Evolutionary conservation across 139 green algal genomes (phyloP).

Genomic region (Chlorella sp.): DNA sequence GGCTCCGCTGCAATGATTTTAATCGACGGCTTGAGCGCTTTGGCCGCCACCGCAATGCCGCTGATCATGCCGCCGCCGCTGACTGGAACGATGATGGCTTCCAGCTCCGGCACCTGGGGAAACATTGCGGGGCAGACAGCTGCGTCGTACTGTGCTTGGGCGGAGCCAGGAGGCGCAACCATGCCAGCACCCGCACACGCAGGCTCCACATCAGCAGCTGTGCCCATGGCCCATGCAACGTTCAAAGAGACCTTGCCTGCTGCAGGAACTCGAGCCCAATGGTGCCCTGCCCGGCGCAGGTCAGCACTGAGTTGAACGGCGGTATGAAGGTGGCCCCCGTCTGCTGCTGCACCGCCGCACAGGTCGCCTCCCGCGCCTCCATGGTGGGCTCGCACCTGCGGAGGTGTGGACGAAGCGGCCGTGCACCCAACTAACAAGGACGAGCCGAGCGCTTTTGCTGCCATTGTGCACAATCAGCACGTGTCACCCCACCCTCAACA

Average conservation of each 20-base stretch:
- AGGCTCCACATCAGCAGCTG: too few relatives aligned
- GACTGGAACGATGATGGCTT: slow-evolving; percentile 83
- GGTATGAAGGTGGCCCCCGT: slow-evolving; percentile 76
- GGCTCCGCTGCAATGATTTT: slow-evolving; percentile 72
- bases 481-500: too few relatives aligned
- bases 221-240: background rate
- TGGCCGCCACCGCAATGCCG: slow-evolving; percentile 78
- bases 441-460: too few relatives aligned
- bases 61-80: slow-evolving; percentile 82
- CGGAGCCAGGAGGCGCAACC: background rate
- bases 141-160: too few relatives aligned
- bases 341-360: slow-evolving; percentile 43
- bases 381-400: slow-evolving; percentile 63
- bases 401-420: too few relatives aligned
- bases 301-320: slow-evolving; percentile 76
- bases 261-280: slow-evolving; percentile 85
- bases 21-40: slow-evolving; percentile 69
- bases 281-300: slow-evolving; percentile 86
- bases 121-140: background rate
- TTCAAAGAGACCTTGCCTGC: slow-evolving; percentile 70
- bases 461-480: too few relatives aligned
- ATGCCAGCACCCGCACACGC: background rate
- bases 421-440: too few relatives aligned
- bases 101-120: slow-evolving; percentile 58
- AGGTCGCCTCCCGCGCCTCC: slow-evolving; percentile 59